A percentile compares a stretch with the other conserved stretches of the same genome.
These are phyloP conservation scores for Xylaria sp. DNA, from an alignment of 2,329 filamentous ascomycete species.

Conservation along the genomic window DNA sequence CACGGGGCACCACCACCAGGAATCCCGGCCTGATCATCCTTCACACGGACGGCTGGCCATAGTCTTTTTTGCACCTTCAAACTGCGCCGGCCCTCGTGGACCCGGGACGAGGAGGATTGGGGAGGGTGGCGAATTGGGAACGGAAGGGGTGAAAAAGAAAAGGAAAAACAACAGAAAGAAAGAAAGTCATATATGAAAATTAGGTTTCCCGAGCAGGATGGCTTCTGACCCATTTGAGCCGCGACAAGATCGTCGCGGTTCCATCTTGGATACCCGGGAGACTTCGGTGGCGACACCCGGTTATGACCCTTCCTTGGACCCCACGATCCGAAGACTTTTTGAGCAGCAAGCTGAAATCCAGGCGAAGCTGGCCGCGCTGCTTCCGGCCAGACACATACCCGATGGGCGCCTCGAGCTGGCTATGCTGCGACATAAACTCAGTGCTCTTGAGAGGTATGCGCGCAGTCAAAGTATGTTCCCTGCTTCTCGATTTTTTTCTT, in stretches of 20 bases:
- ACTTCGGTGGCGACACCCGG: slow-evolving; percentile 47
- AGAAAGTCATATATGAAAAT: slow-evolving; percentile 1
- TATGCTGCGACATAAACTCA: slow-evolving; percentile 67
- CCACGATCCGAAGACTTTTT: slow-evolving; percentile 58
- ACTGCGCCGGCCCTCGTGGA: slow-evolving; percentile 21
- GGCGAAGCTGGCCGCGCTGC: slow-evolving; percentile 60
- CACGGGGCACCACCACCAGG: slow-evolving; percentile 37
- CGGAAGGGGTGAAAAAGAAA: slow-evolving; percentile 2
- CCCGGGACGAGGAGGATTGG: slow-evolving; percentile 30
- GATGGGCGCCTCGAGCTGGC: slow-evolving; percentile 62
- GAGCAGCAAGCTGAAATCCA: slow-evolving; percentile 66
- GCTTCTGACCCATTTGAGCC: slow-evolving; percentile 48
- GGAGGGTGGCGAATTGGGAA: slow-evolving; percentile 27
- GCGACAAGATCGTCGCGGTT: slow-evolving; percentile 51
- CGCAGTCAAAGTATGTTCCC: slow-evolving; percentile 61
- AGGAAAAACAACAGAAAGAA: not conserved
- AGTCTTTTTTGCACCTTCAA: slow-evolving; percentile 11
- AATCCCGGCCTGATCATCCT: slow-evolving; percentile 34
- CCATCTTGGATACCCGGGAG: slow-evolving; percentile 47
- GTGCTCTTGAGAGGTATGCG: slow-evolving; percentile 60
- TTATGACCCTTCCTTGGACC: slow-evolving; percentile 56
- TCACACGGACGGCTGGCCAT: slow-evolving; percentile 18
- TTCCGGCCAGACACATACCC: slow-evolving; percentile 60
- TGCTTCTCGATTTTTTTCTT: slow-evolving; percentile 7
- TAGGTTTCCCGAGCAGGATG: slow-evolving; percentile 39